A percentile compares a stretch with the other conserved stretches of the same genome.
These are phyloP conservation scores for Gaertneriomyces semiglobifer DNA, from an alignment of 192 early-diverging fungal species.

Conservation along the genomic window DNA sequence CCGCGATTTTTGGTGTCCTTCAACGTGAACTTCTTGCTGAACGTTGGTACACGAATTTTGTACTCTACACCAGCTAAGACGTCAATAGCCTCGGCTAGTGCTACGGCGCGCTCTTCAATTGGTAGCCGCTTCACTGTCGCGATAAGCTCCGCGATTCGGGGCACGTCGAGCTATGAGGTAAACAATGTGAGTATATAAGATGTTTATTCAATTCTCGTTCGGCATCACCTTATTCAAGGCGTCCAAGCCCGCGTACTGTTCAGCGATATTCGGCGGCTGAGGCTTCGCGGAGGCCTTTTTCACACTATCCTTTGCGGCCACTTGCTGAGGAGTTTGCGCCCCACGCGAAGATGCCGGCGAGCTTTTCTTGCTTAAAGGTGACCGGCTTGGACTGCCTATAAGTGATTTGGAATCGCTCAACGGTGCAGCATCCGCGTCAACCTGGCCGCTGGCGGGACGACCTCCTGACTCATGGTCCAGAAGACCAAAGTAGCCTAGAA, in stretches of 20 bases:
- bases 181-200: not conserved
- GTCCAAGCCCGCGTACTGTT: constrained; percentile 1
- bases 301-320: not conserved
- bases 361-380: no score
- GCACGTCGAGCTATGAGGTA: not conserved
- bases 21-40: constrained; percentile 5
- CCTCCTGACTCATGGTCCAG: no score
- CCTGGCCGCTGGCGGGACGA: no score
- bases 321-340: not conserved
- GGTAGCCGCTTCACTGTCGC: not conserved
- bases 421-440: no score
- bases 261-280: not conserved
- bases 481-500: no score
- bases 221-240: constrained; percentile 6
- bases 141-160: not conserved
- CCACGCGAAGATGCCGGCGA: not conserved
- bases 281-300: not conserved
- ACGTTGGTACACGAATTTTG: not conserved
- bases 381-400: no score
- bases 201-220: not conserved
- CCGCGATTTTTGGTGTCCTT: not conserved
- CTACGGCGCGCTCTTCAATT: not conserved
- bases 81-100: not conserved
- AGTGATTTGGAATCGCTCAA: no score
- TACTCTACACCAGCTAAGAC: not conserved